phyloP scores from a whole-genome alignment of 2,329 filamentous ascomycete species.

The Fusarium odoratissimum region DNA sequence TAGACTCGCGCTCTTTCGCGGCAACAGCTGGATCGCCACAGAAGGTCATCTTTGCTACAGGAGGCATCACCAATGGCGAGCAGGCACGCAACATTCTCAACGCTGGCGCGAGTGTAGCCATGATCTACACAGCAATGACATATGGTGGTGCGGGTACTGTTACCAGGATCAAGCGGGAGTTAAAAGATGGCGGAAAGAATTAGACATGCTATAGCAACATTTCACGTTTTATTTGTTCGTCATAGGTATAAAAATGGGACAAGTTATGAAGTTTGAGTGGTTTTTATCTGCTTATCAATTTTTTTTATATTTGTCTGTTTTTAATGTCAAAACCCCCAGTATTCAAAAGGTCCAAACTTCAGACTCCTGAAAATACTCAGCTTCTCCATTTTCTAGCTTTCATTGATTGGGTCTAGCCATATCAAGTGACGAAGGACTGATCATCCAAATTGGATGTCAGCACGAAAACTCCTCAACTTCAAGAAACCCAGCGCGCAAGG shows the following conservation, averaged over 20 bases:
- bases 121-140: constrained; percentile 85
- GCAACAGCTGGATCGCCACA: constrained; percentile 53
- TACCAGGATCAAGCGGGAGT: constrained; percentile 73
- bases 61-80: constrained; percentile 88
- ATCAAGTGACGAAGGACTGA: neutral
- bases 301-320: neutral
- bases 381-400: neutral
- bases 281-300: neutral
- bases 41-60: constrained; percentile 93
- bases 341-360: neutral
- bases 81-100: constrained; percentile 86
- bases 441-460: neutral
- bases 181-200: constrained; percentile 57
- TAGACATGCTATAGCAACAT: constrained; percentile 38
- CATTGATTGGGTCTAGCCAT: neutral
- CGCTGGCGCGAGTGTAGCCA: constrained; percentile 89
- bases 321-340: neutral
- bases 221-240: constrained; percentile 38
- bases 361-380: neutral
- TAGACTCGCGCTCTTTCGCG: constrained; percentile 63
- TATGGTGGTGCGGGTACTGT: constrained; percentile 74
- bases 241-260: constrained; percentile 9
- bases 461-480: neutral
- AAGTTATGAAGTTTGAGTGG: neutral
- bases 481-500: neutral